These are phyloP conservation scores for Cymbidium sinense DNA, from an alignment of 106 monocot species.

Conservation along the genomic window DNA sequence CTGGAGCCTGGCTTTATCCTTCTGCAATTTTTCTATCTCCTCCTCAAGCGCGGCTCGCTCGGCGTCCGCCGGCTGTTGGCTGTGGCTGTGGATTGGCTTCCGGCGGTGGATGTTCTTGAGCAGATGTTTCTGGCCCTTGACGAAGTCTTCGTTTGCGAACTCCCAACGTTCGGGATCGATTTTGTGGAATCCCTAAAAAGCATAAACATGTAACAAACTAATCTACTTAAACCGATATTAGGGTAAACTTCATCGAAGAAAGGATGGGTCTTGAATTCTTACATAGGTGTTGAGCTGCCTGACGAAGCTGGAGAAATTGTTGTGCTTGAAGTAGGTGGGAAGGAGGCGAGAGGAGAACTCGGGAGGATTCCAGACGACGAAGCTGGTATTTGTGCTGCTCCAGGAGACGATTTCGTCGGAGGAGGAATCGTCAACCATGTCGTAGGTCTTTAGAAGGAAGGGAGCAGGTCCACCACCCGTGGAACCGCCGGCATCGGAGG, in stretches of 20 bases:
- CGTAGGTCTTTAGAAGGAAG: conserved; percentile 87
- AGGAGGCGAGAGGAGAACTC: conserved; percentile 78
- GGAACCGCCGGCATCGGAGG: neutral
- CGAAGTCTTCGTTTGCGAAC: conserved; percentile 73
- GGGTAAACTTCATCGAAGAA: too few relatives aligned
- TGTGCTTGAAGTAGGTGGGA: conserved; percentile 96
- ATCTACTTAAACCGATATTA: neutral
- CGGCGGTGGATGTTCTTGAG: conserved; percentile 86
- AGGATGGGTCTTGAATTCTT: neutral
- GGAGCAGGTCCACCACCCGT: conserved; percentile 73
- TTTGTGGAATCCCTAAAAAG: conserved; percentile 77
- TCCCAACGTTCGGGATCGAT: conserved; percentile 91
- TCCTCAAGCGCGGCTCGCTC: conserved; percentile 71
- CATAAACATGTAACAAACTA: neutral
- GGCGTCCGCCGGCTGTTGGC: conserved; percentile 39
- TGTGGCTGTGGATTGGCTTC: conserved; percentile 95
- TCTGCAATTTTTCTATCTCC: conserved; percentile 58
- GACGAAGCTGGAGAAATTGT: conserved; percentile 97
- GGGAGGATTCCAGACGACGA: conserved; percentile 91
- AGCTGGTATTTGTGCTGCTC: conserved; percentile 52
- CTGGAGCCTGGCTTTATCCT: conserved; percentile 49
- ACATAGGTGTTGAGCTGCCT: conserved; percentile 99
- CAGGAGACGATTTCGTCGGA: conserved; percentile 84
- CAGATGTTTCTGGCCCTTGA: conserved; percentile 67
- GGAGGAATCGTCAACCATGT: conserved; percentile 83